phyloP scores from a whole-genome alignment of 2,329 filamentous ascomycete genomes.

The Microsporum canis region DNA sequence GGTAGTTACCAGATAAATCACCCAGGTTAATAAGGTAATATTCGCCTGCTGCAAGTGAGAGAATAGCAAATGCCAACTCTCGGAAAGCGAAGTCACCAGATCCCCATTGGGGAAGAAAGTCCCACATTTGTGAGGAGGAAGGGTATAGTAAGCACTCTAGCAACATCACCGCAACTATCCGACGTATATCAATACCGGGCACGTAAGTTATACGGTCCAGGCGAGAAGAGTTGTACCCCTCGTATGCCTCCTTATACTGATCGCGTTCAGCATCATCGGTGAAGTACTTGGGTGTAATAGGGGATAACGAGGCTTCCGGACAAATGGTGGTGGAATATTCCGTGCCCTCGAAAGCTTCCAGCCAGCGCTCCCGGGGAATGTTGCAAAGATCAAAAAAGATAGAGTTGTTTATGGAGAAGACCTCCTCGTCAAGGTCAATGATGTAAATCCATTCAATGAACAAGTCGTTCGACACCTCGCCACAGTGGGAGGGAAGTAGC shows the following conservation, averaged over 20 bases:
- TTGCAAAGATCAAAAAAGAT: neutral
- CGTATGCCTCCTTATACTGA: neutral
- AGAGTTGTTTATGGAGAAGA: neutral
- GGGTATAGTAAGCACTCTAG: neutral
- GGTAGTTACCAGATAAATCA: neutral
- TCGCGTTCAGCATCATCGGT: neutral
- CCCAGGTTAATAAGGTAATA: neutral
- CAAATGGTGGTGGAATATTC: neutral
- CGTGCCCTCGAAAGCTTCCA: neutral
- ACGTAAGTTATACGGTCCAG: too few relatives aligned
- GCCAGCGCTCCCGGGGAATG: conserved; percentile 1
- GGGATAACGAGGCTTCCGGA: neutral
- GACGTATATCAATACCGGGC: neutral
- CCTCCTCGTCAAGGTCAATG: conserved; percentile 1
- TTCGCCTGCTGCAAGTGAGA: conserved; percentile 2
- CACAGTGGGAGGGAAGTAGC: neutral
- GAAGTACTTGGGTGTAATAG: neutral
- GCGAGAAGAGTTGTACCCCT: neutral
- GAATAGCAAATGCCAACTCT: conserved; percentile 1
- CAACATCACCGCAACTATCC: neutral
- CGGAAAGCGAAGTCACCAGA: neutral
- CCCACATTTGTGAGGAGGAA: neutral
- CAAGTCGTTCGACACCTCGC: neutral
- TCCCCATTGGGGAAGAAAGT: neutral
- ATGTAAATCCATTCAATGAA: conserved; percentile 1